phyloP scores from a whole-genome alignment of 306 rosid genomes.

The Trifolium dubium region DNA sequence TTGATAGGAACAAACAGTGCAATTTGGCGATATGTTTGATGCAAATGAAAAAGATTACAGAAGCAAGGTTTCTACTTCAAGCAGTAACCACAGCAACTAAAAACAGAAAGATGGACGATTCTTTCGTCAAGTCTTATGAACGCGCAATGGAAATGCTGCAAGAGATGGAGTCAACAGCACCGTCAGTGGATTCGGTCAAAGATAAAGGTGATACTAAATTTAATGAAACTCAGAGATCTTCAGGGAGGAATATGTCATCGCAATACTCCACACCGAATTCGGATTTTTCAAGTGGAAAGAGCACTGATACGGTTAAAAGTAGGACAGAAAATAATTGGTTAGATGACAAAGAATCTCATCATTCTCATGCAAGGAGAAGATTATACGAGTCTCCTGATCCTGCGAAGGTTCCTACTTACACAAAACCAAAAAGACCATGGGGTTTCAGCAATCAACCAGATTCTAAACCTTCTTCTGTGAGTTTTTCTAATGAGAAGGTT shows the following conservation, averaged over 20 bases:
- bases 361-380: conserved; percentile 43
- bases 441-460: conserved; percentile 55
- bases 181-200: conserved; percentile 17
- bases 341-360: conserved; percentile 45
- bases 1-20: conserved; percentile 88
- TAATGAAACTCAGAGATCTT: conserved; percentile 34
- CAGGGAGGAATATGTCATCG: conserved; percentile 40
- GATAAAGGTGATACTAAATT: conserved; percentile 19
- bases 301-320: conserved; percentile 25
- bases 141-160: conserved; percentile 68
- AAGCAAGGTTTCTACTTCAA: conserved; percentile 81
- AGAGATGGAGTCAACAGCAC: conserved; percentile 48
- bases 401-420: conserved; percentile 48
- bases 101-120: conserved; percentile 73
- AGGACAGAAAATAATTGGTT: conserved; percentile 46
- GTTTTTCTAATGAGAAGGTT: conserved; percentile 31
- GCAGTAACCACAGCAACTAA: conserved; percentile 67
- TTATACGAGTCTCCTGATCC: conserved; percentile 52
- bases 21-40: conserved; percentile 91
- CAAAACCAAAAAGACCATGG: conserved; percentile 68
- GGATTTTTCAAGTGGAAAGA: conserved; percentile 39
- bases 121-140: conserved; percentile 77
- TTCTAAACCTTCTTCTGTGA: conserved; percentile 49
- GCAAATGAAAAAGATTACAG: conserved; percentile 66
- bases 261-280: conserved; percentile 41